These are phyloP conservation scores for Venturia aucupariae DNA, from an alignment of 2,329 filamentous ascomycete species.

Conservation along the genomic window DNA sequence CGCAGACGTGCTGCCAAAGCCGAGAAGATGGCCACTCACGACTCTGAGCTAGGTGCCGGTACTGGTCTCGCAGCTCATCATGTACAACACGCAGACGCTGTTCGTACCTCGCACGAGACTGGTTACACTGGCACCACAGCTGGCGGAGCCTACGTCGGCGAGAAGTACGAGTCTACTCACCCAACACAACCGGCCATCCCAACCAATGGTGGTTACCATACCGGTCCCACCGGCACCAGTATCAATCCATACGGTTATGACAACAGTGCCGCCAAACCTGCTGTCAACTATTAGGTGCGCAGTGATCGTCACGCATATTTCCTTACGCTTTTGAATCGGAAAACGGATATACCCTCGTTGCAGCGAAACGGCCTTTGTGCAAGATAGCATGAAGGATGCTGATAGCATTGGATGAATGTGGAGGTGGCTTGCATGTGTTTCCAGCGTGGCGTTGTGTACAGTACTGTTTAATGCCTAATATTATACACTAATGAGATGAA, in stretches of 20 bases:
- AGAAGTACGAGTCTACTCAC: conserved; percentile 24
- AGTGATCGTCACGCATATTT: neutral
- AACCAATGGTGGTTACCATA: conserved; percentile 32
- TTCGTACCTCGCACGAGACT: conserved; percentile 41
- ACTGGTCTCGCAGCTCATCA: conserved; percentile 22
- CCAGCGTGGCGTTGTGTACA: neutral
- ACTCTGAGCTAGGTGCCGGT: conserved; percentile 36
- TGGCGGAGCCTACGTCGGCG: conserved; percentile 24
- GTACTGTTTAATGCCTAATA: neutral
- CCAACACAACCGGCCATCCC: conserved; percentile 21
- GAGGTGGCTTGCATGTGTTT: neutral
- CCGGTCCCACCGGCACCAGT: conserved; percentile 31
- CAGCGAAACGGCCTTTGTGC: neutral
- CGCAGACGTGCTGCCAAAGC: neutral
- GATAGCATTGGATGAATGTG: neutral
- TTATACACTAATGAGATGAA: neutral
- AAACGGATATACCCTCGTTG: neutral
- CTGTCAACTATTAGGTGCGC: conserved; percentile 1
- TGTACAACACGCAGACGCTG: conserved; percentile 20
- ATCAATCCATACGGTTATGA: conserved; percentile 33
- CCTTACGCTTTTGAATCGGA: neutral
- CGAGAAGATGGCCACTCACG: conserved; percentile 24
- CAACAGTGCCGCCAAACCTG: conserved; percentile 16
- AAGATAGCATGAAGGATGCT: neutral
- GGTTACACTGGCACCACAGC: conserved; percentile 37